Percentiles rank a stretch among this genome's conserved stretches.
phyloP scores from a whole-genome alignment of 1,284 basidiomycete species.

The Moniliophthora roreri region DNA sequence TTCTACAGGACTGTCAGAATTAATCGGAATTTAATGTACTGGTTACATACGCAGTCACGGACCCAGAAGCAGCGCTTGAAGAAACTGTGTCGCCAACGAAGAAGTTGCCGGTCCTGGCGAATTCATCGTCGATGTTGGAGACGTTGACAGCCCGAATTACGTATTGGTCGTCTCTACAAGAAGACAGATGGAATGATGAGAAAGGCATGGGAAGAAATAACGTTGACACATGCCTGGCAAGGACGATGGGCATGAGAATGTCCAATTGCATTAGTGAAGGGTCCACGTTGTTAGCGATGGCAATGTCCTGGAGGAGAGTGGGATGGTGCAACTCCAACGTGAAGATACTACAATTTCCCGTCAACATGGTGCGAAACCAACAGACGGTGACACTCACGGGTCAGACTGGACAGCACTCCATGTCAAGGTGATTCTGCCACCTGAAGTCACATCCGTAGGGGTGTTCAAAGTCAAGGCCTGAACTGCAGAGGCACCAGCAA shows the following conservation, averaged over 20 bases:
- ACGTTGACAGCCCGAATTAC: constrained; percentile 1
- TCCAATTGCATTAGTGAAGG: background rate
- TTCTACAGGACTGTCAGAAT: background rate
- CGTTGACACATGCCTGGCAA: background rate
- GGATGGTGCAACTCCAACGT: background rate
- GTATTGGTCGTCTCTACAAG: background rate
- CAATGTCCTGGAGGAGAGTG: background rate
- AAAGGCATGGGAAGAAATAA: background rate
- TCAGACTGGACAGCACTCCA: background rate
- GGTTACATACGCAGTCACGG: background rate
- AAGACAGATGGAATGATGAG: background rate
- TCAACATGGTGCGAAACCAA: background rate
- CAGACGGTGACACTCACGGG: background rate
- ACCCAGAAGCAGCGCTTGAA: background rate
- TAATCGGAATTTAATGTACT: background rate
- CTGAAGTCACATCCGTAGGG: background rate
- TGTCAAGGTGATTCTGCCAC: background rate
- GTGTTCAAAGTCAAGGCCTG: background rate
- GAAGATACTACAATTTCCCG: background rate
- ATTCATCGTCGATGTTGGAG: background rate
- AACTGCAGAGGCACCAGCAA: background rate
- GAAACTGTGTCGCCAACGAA: background rate
- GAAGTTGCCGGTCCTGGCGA: background rate
- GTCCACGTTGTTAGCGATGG: background rate
- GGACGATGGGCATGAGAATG: background rate